Evolutionary conservation across 2,329 filamentous ascomycete species (phyloP).

Genomic region (Botrytis galanthina): DNA sequence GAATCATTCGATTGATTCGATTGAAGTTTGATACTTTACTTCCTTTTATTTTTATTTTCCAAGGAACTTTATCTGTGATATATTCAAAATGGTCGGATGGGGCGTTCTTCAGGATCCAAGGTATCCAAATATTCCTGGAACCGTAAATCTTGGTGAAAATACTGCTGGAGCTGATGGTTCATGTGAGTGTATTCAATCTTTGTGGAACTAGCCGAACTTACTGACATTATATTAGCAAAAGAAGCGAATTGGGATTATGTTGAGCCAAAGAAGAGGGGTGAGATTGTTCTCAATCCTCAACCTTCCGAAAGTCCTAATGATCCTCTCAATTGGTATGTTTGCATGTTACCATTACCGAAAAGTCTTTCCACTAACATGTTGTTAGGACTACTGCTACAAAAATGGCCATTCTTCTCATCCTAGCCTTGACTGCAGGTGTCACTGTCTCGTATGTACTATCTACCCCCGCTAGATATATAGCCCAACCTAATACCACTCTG

Average conservation of each 20-base stretch:
- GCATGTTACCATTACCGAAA: conserved; percentile 30
- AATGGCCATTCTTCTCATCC: conserved; percentile 32
- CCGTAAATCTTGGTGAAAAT: conserved; percentile 30
- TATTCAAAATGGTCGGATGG: conserved; percentile 30
- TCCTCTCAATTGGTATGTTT: conserved; percentile 48
- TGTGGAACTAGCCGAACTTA: not conserved
- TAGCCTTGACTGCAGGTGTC: conserved; percentile 36
- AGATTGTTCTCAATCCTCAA: conserved; percentile 52
- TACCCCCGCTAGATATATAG: conserved; percentile 24
- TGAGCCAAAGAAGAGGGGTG: conserved; percentile 42
- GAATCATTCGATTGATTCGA: not conserved
- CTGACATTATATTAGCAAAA: conserved; percentile 24
- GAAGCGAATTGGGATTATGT: conserved; percentile 31
- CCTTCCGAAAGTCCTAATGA: conserved; percentile 54
- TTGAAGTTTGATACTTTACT: not conserved
- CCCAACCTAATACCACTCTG: conserved; percentile 1
- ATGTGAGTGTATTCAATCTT: conserved; percentile 17
- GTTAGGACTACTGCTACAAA: conserved; percentile 28
- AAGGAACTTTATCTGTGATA: not conserved
- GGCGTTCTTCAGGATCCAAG: conserved; percentile 35
- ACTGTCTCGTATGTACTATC: conserved; percentile 29
- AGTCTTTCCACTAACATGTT: not conserved
- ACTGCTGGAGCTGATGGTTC: conserved; percentile 27
- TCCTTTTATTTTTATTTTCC: conserved; percentile 4
- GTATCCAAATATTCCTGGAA: conserved; percentile 35